These are phyloP conservation scores for Arthroderma sp. DNA, from an alignment of 2,329 filamentous ascomycete species.

Conservation along the genomic window DNA sequence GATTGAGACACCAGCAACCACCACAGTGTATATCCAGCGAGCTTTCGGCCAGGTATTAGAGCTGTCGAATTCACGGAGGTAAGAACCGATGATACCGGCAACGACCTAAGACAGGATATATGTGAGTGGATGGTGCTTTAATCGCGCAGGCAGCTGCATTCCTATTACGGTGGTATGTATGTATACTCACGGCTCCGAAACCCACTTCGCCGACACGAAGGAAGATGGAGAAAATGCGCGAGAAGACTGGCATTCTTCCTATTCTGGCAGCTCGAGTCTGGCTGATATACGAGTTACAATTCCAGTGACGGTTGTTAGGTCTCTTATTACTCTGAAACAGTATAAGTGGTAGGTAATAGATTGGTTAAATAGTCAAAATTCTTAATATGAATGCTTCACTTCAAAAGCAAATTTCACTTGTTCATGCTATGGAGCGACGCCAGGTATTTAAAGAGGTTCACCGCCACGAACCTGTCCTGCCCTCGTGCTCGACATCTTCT, in stretches of 20 bases:
- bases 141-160: background rate
- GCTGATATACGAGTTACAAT: too few species aligned
- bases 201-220: conserved; percentile 51
- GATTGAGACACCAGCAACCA: conserved; percentile 56
- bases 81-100: conserved; percentile 54
- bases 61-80: conserved; percentile 41
- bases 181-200: conserved; percentile 50
- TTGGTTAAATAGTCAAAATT: too few species aligned
- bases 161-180: background rate
- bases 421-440: too few species aligned
- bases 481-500: too few species aligned
- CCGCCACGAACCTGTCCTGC: too few species aligned
- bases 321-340: too few species aligned
- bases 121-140: background rate
- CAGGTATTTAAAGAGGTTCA: too few species aligned
- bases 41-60: conserved; percentile 41
- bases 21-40: conserved; percentile 62
- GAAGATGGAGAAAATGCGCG: conserved; percentile 43
- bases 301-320: too few species aligned
- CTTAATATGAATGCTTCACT: too few species aligned
- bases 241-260: conserved; percentile 36
- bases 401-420: too few species aligned
- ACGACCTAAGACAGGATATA: conserved; percentile 32
- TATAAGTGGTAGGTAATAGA: too few species aligned
- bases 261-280: too few species aligned